Evolutionary conservation across 2,329 filamentous ascomycete genomes (phyloP).

Genomic region (Elsinoe fawcettii): DNA sequence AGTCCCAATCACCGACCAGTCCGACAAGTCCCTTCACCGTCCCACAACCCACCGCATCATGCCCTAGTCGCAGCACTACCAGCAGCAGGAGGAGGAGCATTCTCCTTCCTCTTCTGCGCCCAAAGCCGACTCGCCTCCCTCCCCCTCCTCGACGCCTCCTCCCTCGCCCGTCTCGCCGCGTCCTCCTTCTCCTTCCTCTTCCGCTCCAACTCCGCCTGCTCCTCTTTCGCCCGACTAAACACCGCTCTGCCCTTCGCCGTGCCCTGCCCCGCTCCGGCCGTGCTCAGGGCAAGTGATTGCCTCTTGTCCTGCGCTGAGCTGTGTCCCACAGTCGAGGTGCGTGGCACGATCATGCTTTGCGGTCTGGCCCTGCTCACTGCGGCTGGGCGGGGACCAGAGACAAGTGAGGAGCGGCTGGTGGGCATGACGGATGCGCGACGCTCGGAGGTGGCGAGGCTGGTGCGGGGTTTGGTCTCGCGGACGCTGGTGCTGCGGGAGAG

Average conservation of each 20-base stretch:
- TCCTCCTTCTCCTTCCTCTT: conserved; percentile 41
- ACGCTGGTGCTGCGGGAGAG: background rate
- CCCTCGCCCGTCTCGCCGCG: conserved; percentile 39
- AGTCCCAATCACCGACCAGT: background rate
- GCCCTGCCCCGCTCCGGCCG: background rate
- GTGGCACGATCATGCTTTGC: conserved; percentile 2
- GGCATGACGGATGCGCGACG: background rate
- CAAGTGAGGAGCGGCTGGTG: background rate
- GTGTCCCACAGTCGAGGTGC: background rate
- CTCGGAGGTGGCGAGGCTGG: background rate
- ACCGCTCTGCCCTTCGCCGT: conserved; percentile 38
- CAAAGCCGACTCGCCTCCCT: conserved; percentile 40
- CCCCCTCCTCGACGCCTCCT: conserved; percentile 39
- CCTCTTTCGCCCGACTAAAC: conserved; percentile 37
- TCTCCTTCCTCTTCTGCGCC: conserved; percentile 39
- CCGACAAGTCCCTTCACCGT: background rate
- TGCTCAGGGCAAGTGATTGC: conserved; percentile 7
- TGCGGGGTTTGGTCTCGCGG: background rate
- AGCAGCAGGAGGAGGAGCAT: background rate
- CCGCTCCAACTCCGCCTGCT: conserved; percentile 35
- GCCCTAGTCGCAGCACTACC: background rate
- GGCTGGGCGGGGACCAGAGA: background rate
- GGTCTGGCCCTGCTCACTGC: background rate
- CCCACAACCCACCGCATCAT: background rate
- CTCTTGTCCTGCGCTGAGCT: background rate